Evolutionary conservation across 306 rosid genomes (phyloP).

Genomic region (Rubus idaeus): DNA sequence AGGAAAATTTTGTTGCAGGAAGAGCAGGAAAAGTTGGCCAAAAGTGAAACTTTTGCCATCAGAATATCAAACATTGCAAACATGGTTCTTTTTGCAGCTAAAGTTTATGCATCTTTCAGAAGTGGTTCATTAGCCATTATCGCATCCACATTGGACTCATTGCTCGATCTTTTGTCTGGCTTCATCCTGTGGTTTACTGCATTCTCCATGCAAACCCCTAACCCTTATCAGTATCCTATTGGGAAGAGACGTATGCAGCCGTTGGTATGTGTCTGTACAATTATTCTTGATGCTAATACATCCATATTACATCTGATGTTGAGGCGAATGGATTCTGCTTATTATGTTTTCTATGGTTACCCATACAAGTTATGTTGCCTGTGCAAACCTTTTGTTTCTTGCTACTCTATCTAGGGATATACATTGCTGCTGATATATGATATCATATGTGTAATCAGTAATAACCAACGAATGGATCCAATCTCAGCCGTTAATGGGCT

Average conservation of each 20-base stretch:
- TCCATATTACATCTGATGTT: background rate
- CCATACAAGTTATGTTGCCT: background rate
- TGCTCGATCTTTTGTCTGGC: conserved; percentile 95
- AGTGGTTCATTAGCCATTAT: conserved; percentile 98
- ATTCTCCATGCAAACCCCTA: conserved; percentile 97
- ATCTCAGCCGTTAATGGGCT: background rate
- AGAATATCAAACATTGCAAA: conserved; percentile 87
- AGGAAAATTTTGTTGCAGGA: conserved; percentile 51
- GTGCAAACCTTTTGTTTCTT: background rate
- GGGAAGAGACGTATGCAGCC: conserved; percentile 99
- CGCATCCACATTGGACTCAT: conserved; percentile 96
- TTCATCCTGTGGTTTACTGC: conserved; percentile 99
- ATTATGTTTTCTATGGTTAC: background rate
- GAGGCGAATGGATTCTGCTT: background rate
- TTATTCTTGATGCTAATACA: background rate
- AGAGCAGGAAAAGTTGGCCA: conserved; percentile 78
- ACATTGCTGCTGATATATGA: background rate
- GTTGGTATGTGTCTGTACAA: conserved; percentile 55
- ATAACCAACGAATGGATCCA: too few relatives aligned
- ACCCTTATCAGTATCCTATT: conserved; percentile 93
- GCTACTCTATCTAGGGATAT: background rate
- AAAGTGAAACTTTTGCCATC: conserved; percentile 89
- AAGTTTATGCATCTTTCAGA: conserved; percentile 85
- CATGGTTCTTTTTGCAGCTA: conserved; percentile 85
- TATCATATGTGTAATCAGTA: background rate